Evolutionary conservation across 2,329 filamentous ascomycete species (phyloP).

Genomic region (Bretziella fagacearum): DNA sequence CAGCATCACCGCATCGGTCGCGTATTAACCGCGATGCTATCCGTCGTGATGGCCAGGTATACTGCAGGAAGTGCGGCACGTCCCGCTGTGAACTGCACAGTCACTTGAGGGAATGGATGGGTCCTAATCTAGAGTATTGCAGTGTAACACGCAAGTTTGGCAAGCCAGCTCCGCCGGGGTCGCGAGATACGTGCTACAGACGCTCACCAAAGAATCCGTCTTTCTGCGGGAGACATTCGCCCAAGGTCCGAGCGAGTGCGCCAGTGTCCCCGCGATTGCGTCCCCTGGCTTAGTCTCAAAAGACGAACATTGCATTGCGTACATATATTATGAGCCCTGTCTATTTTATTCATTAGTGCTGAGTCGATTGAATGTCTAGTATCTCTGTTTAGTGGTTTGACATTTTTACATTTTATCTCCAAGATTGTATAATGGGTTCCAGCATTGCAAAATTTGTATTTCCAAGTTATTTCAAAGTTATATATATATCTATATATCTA

Average conservation of each 20-base stretch:
- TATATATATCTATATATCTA: no score
- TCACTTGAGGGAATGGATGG: conserved; percentile 44
- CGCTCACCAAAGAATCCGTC: conserved; percentile 41
- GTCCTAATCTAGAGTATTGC: conserved; percentile 40
- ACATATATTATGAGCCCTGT: no score
- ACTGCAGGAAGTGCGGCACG: conserved; percentile 45
- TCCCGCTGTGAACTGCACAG: conserved; percentile 45
- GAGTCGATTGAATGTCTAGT: no score
- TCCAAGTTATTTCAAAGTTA: no score
- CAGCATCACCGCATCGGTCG: background rate
- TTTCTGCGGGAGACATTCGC: conserved; percentile 38
- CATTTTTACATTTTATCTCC: no score
- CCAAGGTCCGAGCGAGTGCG: conserved; percentile 11
- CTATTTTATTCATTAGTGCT: no score
- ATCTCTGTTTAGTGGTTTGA: no score
- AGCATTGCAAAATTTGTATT: no score
- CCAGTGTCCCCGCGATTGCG: conserved; percentile 9
- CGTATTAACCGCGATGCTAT: conserved; percentile 27
- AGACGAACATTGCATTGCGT: no score
- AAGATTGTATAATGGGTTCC: no score
- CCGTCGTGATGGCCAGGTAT: conserved; percentile 39
- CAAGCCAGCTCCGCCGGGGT: conserved; percentile 27
- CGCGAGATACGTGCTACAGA: conserved; percentile 38
- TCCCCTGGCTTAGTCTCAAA: background rate
- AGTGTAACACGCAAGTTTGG: conserved; percentile 41